Evolutionary conservation across 495 filamentous ascomycete species (phyloP).

Genomic region (Hypoxylon crocopeplum): DNA sequence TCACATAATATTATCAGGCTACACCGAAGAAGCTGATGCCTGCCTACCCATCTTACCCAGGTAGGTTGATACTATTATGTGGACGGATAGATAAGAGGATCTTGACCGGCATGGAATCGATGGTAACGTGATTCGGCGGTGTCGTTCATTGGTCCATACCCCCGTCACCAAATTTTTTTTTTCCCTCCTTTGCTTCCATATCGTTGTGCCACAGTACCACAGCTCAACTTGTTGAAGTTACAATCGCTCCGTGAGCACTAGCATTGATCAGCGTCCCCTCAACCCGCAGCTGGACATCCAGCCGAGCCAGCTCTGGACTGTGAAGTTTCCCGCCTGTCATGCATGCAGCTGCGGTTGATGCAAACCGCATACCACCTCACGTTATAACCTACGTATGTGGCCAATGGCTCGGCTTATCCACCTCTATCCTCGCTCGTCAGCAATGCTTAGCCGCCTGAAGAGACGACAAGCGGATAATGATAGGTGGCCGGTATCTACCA

Average conservation of each 20-base stretch:
- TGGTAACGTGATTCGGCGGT: conserved; percentile 35
- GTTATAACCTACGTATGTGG: conserved; percentile 32
- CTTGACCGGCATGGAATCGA: conserved; percentile 27
- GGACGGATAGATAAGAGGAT: conserved; percentile 25
- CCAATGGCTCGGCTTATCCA: conserved; percentile 32
- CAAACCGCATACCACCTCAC: conserved; percentile 37
- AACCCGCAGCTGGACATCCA: conserved; percentile 37
- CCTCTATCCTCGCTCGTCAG: conserved; percentile 25
- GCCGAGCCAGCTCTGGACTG: conserved; percentile 31
- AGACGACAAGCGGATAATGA: conserved; percentile 25
- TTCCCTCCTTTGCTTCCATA: conserved; percentile 9
- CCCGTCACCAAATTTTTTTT: background rate
- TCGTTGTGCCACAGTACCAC: conserved; percentile 31
- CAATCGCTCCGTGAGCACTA: conserved; percentile 34
- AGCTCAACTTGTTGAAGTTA: conserved; percentile 25
- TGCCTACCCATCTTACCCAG: background rate
- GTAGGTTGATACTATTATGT: conserved; percentile 3
- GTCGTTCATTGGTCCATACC: conserved; percentile 22
- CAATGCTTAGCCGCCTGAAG: conserved; percentile 32
- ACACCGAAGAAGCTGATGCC: conserved; percentile 3
- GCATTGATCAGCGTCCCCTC: conserved; percentile 32
- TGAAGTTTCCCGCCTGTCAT: conserved; percentile 36
- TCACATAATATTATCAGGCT: conserved; percentile 7
- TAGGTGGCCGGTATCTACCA: conserved; percentile 20
- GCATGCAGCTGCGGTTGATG: conserved; percentile 39